Evolutionary conservation across 179 eudicot genomes (phyloP).

Genomic region (Vitellaria paradoxa): DNA sequence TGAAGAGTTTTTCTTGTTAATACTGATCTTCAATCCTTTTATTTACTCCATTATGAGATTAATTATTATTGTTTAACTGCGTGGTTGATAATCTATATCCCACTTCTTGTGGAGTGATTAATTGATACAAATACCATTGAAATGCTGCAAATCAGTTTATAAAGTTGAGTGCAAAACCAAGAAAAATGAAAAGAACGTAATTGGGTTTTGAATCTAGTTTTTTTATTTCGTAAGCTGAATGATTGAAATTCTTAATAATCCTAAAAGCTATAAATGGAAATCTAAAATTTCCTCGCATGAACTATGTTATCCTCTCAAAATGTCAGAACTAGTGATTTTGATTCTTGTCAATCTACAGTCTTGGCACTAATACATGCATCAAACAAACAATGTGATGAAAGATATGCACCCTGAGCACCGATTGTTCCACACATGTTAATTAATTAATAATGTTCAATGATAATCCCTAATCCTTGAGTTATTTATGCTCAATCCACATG

Average conservation of each 20-base stretch:
- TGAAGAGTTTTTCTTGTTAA: no score
- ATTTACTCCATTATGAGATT: no score
- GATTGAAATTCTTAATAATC: not conserved
- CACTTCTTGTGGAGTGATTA: no score
- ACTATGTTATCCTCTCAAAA: not conserved
- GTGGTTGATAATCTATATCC: no score
- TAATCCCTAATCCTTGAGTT: no score
- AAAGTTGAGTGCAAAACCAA: not conserved
- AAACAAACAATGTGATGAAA: not conserved
- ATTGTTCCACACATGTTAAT: not conserved
- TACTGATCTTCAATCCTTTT: no score
- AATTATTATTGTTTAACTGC: no score
- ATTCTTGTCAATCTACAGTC: not conserved
- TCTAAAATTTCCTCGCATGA: not conserved
- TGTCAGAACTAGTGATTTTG: not conserved
- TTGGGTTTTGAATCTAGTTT: not conserved
- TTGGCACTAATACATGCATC: not conserved
- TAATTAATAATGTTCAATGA: not conserved
- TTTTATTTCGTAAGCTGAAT: not conserved
- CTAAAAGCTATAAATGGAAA: not conserved
- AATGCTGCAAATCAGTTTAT: not conserved
- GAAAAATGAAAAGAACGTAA: conserved; percentile 5
- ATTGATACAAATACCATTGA: not conserved
- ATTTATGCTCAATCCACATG: no score
- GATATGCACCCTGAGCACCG: not conserved